Evolutionary conservation across 306 rosid genomes (phyloP), one percentile per base, ranked within the genome.

Genomic region (Ormosia semicastrata): DNA sequence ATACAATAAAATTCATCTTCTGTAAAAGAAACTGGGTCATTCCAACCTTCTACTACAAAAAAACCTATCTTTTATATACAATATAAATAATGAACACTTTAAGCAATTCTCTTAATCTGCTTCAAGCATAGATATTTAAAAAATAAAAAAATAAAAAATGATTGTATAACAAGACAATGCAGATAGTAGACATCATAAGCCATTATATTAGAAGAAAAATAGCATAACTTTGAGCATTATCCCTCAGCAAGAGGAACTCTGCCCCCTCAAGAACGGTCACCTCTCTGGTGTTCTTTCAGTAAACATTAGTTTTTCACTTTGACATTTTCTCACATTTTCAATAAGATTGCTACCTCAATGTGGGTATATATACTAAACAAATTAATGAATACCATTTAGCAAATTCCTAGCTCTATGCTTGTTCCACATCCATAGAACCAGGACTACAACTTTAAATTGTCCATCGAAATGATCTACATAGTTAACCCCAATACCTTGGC

Each of bases 381-480:
- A 56, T 30, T 13, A 54, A 46, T 41, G 69, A 81, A 77, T 59
- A 41, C 29, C 41, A 77, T 41, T n/a, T 33, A 30, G 10, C 14
- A 64, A 46, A 33, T 71, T 49, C 39, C 76, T 89, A 91, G 66
- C 88, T 67, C 53, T 86, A 90, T 50, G 79, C 86, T 83, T 66
- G 92, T 82, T 92, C 98, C 69, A 84, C 89, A 82, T 93, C 93
- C 13, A 80, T 66, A 82, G 94, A 91, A 86, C 82, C 69, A 4
- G 93, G 90, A 88, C 86, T 89, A 18, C 99, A 1, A 95, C 99
- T 87, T 96, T 96, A 60, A 87, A 93, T 79, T 74, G 97, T 54
- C 99, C 99, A 43, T 94, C 91, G 92, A 89, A 96, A 89, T 93
- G 99, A 89, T 96, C 99, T 32, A 68, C 91, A 43, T 91, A 85